Conservation (phyloP, 257 asterid genomes). For the Nicotiana undulata region DNA sequence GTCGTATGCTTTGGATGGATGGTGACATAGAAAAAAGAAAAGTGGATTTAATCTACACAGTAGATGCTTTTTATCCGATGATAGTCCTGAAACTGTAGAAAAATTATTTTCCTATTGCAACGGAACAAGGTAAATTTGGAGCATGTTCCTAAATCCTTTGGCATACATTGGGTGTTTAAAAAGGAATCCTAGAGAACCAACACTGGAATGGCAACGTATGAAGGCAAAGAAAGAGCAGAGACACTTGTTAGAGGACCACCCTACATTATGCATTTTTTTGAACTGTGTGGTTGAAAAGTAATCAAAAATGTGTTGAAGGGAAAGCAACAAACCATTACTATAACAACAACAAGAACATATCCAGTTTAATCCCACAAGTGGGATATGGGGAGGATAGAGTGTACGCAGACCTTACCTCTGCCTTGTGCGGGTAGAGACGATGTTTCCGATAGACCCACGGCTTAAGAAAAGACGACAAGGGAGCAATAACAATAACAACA, state of each 20-base stretch:
- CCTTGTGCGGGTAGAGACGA: too few species aligned
- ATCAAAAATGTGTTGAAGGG: not conserved
- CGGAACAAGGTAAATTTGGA: not conserved
- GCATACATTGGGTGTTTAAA: not conserved
- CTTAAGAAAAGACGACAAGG: too few species aligned
- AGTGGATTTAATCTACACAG: not conserved
- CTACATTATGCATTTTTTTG: not conserved
- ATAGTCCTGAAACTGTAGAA: not conserved
- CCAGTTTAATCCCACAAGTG: too few species aligned
- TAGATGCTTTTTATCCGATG: not conserved
- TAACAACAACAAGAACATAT: too few species aligned
- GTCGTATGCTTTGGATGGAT: not conserved
- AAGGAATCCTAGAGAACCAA: not conserved
- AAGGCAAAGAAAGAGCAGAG: not conserved
- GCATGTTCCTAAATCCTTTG: not conserved
- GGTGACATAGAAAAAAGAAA: not conserved
- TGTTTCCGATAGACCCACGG: too few species aligned
- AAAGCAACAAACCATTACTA: not conserved
- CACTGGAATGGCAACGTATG: not conserved
- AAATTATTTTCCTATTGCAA: not conserved
- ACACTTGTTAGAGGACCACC: not conserved
- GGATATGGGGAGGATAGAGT: too few species aligned
- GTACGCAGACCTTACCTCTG: too few species aligned
- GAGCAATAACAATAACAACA: too few species aligned
- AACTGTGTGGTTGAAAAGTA: not conserved